phyloP scores from a whole-genome alignment of 371 early-diverging fungal species.

The Homolaphlyctis polyrhiza region DNA sequence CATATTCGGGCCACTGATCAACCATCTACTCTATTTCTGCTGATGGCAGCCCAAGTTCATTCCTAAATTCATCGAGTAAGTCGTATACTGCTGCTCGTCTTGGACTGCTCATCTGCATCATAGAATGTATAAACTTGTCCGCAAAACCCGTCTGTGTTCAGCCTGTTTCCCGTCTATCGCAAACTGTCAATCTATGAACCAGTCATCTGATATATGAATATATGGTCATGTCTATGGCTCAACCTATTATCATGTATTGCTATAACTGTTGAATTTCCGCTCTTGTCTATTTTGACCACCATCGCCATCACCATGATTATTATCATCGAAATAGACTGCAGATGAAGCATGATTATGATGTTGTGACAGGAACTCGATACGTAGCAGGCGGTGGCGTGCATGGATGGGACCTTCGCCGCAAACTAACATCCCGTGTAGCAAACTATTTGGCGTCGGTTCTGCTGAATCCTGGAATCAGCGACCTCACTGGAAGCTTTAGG shows the following conservation, averaged over 20 bases:
- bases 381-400: slow-evolving; percentile 89
- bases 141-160: not conserved
- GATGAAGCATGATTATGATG: slow-evolving; percentile 78
- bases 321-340: slow-evolving; percentile 48
- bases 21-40: slow-evolving; percentile 5
- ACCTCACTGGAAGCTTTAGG: slow-evolving; percentile 96
- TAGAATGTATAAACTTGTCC: too few relatives aligned
- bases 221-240: too few relatives aligned
- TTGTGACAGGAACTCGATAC: slow-evolving; percentile 97
- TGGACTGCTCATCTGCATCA: not conserved
- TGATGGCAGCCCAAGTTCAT: slow-evolving; percentile 87
- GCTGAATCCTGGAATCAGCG: slow-evolving; percentile 87
- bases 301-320: not conserved
- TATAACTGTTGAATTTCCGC: not conserved
- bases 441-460: slow-evolving; percentile 94
- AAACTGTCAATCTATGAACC: too few relatives aligned
- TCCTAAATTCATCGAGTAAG: slow-evolving; percentile 82
- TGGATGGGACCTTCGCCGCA: slow-evolving; percentile 97
- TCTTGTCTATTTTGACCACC: not conserved
- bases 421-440: slow-evolving; percentile 95
- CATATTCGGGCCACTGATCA: too few relatives aligned
- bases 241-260: not conserved
- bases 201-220: too few relatives aligned
- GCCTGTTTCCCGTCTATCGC: not conserved
- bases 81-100: not conserved